Base-by-base conservation (phyloP, 73 alveolate genomes). In the Tetrahymena elliotti region DNA sequence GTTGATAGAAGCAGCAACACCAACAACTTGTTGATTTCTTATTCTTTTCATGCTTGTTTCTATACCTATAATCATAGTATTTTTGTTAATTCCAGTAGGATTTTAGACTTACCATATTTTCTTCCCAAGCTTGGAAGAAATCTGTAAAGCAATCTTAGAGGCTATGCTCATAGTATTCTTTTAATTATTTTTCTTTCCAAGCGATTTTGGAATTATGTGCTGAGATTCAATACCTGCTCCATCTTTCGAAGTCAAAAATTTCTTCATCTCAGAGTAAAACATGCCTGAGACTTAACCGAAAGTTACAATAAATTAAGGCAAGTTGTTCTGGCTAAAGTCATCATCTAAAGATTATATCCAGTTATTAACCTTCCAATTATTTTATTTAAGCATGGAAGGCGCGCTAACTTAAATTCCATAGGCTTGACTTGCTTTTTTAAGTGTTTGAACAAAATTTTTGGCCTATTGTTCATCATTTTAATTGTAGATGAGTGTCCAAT, bases 11-110 rank as follows among this genome's bases (percentile, higher is more conserved):
- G 97, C 97, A 33, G 95, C 97, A 94, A 96, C 95, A 2, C 97
- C 97, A 93, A 96, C 33, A 35, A 93, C 47, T 18, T 96, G 38
- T 36, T 83, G 82, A 37, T 92, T 95, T 7, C 38, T 10, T 33
- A 96, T 94, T 36, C 92, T 83, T 33, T 96, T 96, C 37, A 94
- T 97, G 84, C 68, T 83, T 22, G 95, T 93, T 34, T 96, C 97
- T 38, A 96, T 95, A 11, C 97, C 97, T 33, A 94, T 84, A 40
- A 96, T 96, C 97, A 96, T 96, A 9, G 96, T 96, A 37, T 88
- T 68, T 20, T 68, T 54, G 15, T 68, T 37, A 22, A 94, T 92
- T 35, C 96, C 96, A 40, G 54, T 40, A 10, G 54, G 54, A 40
- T 8, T 40, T 40, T 40, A 8, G 13, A 40, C 54, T 40, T 40